phyloP scores from a whole-genome alignment of 176 grass and related monocot genomes.

The Metroxylon sagu region DNA sequence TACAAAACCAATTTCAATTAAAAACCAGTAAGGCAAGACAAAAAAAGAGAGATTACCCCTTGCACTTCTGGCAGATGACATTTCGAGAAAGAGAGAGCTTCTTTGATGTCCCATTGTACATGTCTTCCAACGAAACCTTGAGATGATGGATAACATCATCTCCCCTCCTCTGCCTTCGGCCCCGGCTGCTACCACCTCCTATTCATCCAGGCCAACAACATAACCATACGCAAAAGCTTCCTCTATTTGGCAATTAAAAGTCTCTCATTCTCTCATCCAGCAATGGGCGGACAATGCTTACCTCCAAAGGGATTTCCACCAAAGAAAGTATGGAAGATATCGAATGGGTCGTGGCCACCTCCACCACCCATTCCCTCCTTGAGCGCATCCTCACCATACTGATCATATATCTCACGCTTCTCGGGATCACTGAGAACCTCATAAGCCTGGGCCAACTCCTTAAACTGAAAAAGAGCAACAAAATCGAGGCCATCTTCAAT shows the following conservation, averaged over 20 bases:
- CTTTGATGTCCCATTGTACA: constrained; percentile 80
- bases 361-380: constrained; percentile 79
- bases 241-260: too few relatives aligned
- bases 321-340: constrained; percentile 84
- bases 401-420: constrained; percentile 77
- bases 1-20: too few relatives aligned
- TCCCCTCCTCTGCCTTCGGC: constrained; percentile 65
- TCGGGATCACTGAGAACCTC: constrained; percentile 87
- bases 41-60: constrained; percentile 27
- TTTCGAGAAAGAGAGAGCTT: constrained; percentile 78
- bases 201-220: not conserved
- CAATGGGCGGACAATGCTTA: not conserved
- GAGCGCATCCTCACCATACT: constrained; percentile 91
- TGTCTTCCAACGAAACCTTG: constrained; percentile 63
- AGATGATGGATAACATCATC: constrained; percentile 86
- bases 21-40: not conserved
- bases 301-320: constrained; percentile 72
- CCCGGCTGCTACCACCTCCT: constrained; percentile 69
- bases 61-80: constrained; percentile 70
- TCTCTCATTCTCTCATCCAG: too few relatives aligned
- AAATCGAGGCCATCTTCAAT: not conserved
- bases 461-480: constrained; percentile 53
- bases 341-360: constrained; percentile 65
- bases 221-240: too few relatives aligned
- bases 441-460: constrained; percentile 86